phyloP scores from a whole-genome alignment of 257 asterid genomes.

The Mentha longifolia region DNA sequence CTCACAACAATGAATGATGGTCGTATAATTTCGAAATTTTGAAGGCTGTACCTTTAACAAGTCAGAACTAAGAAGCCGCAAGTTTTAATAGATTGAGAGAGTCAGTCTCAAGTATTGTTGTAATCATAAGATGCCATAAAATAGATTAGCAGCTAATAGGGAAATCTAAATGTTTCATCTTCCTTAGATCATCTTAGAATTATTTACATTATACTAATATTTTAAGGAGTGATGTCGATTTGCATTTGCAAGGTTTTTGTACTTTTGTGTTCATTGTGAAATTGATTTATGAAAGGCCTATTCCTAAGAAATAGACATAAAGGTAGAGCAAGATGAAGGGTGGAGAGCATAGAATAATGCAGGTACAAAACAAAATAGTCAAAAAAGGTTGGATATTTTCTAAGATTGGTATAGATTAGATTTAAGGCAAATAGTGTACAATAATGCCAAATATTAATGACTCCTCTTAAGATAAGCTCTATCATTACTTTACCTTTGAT shows the following conservation, averaged over 20 bases:
- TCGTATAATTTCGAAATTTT: neutral
- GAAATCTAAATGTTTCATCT: neutral
- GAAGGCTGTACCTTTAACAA: neutral
- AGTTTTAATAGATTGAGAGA: neutral
- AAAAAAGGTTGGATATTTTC: conserved; percentile 22
- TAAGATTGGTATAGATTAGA: conserved; percentile 1
- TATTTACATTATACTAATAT: neutral
- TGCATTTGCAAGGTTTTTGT: neutral
- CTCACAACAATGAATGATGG: conserved; percentile 9
- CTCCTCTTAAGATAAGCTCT: conserved; percentile 30
- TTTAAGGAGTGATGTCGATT: conserved; percentile 6
- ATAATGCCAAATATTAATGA: conserved; percentile 24
- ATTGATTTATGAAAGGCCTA: conserved; percentile 3
- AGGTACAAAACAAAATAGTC: conserved; percentile 18
- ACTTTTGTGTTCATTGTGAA: conserved; percentile 25
- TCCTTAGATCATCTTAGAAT: neutral
- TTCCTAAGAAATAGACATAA: conserved; percentile 25
- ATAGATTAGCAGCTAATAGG: too few species aligned
- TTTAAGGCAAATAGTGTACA: neutral
- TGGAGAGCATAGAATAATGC: conserved; percentile 15
- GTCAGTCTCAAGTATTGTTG: too few species aligned
- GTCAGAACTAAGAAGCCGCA: neutral
- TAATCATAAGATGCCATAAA: too few species aligned
- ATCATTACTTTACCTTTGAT: neutral
- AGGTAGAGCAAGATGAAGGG: conserved; percentile 13